phyloP scores from a whole-genome alignment of 192 early-diverging fungal species.

The Glomus cerebriforme region DNA sequence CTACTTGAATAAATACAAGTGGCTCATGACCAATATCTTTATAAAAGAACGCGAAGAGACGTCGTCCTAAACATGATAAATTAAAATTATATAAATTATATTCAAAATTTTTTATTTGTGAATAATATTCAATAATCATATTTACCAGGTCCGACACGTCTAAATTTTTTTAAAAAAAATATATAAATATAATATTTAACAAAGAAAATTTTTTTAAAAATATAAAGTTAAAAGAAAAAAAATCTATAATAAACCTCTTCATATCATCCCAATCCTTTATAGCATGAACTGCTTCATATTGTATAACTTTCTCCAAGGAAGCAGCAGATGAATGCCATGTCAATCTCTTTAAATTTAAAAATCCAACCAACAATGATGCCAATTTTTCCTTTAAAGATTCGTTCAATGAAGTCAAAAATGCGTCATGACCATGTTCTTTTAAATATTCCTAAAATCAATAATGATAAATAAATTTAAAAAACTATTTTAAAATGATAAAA shows the following conservation, averaged over 20 bases:
- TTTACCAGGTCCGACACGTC: constrained; percentile 47
- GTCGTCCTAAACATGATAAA: constrained; percentile 49
- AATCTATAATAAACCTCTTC: constrained; percentile 61
- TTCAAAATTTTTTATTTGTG: too few relatives aligned
- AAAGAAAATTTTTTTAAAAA: not conserved
- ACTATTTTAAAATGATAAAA: not conserved
- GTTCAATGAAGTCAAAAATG: constrained; percentile 58
- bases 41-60: constrained; percentile 87
- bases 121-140: not conserved
- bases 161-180: constrained; percentile 25
- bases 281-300: constrained; percentile 91
- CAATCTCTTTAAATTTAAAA: constrained; percentile 76
- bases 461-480: not conserved
- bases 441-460: constrained; percentile 27
- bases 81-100: too few relatives aligned
- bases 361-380: constrained; percentile 76
- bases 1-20: constrained; percentile 89
- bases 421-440: constrained; percentile 43
- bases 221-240: not conserved
- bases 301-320: constrained; percentile 80
- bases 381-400: constrained; percentile 68
- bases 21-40: constrained; percentile 77
- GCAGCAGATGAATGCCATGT: constrained; percentile 82
- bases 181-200: not conserved
- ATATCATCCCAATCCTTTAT: constrained; percentile 79